Percentiles rank a stretch among this genome's conserved stretches.
Evolutionary conservation across 2,329 filamentous ascomycete genomes (phyloP).

Genomic region (Aaosphaeria arxii): DNA sequence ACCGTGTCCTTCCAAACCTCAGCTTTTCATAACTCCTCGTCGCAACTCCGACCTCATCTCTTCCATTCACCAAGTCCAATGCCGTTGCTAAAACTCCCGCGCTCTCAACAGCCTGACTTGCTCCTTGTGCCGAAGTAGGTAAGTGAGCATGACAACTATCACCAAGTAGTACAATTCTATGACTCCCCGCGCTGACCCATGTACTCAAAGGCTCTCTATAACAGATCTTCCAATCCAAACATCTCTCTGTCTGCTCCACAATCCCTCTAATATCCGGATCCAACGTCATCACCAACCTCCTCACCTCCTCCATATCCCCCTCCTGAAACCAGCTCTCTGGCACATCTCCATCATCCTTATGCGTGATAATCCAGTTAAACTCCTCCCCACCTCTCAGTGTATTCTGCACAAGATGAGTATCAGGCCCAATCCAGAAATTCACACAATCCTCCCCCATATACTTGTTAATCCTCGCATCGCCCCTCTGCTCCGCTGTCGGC

Average conservation of each 20-base stretch:
- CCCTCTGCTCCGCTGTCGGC: constrained; percentile 11
- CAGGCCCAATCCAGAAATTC: constrained; percentile 24
- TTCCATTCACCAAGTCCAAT: constrained; percentile 7
- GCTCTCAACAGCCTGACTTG: constrained; percentile 53
- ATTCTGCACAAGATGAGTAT: constrained; percentile 23
- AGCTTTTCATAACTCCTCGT: constrained; percentile 19
- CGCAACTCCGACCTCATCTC: constrained; percentile 13
- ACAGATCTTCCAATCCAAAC: constrained; percentile 54
- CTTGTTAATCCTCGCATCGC: constrained; percentile 11
- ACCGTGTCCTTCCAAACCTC: constrained; percentile 16
- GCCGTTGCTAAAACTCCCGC: constrained; percentile 17
- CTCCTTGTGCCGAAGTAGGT: constrained; percentile 51
- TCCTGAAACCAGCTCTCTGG: constrained; percentile 20
- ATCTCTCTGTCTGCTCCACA: constrained; percentile 44
- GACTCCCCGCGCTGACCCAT: constrained; percentile 45
- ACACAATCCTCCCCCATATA: constrained; percentile 16
- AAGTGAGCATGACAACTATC: constrained; percentile 54
- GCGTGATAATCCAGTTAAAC: constrained; percentile 24
- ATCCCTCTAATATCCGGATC: constrained; percentile 48
- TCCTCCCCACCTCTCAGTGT: constrained; percentile 23
- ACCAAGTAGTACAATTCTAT: constrained; percentile 49
- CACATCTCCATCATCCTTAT: constrained; percentile 20
- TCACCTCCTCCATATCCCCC: constrained; percentile 17
- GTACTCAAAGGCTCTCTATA: constrained; percentile 50
- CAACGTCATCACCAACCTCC: constrained; percentile 24